Percentiles rank a stretch among this genome's conserved stretches.
Evolutionary conservation across 1,139 yeast genomes (phyloP).

Genomic region (Geotrichum reessii): DNA sequence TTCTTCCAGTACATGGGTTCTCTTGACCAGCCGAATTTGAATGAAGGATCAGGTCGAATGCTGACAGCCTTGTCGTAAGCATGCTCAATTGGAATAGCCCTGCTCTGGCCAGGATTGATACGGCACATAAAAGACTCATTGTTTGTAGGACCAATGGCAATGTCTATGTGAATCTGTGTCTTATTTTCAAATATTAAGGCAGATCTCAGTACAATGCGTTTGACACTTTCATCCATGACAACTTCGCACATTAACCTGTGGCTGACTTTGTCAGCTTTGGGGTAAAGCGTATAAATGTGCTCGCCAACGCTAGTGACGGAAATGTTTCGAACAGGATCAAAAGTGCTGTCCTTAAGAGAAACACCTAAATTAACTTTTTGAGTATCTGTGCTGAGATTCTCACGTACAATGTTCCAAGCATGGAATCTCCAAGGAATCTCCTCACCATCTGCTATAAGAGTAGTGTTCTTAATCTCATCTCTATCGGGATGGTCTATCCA

Average conservation of each 20-base stretch:
- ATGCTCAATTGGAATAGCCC: slow-evolving; percentile 66
- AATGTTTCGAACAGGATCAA: slow-evolving; percentile 49
- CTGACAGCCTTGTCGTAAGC: slow-evolving; percentile 56
- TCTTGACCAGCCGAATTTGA: slow-evolving; percentile 62
- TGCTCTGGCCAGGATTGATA: slow-evolving; percentile 50
- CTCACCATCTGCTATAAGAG: slow-evolving; percentile 46
- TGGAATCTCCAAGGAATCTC: slow-evolving; percentile 84
- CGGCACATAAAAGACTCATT: slow-evolving; percentile 20
- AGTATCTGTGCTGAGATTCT: slow-evolving; percentile 63
- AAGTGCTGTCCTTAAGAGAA: slow-evolving; percentile 50
- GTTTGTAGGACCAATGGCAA: slow-evolving; percentile 31
- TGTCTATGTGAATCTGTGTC: slow-evolving; percentile 55
- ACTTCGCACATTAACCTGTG: slow-evolving; percentile 72
- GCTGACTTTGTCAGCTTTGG: slow-evolving; percentile 59
- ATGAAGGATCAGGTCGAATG: slow-evolving; percentile 56
- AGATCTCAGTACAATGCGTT: slow-evolving; percentile 68
- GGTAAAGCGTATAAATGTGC: slow-evolving; percentile 60
- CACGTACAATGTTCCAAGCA: slow-evolving; percentile 86
- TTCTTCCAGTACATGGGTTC: slow-evolving; percentile 61
- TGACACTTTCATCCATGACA: slow-evolving; percentile 65
- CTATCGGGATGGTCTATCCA: slow-evolving; percentile 55
- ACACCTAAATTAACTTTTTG: slow-evolving; percentile 58
- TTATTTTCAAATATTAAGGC: slow-evolving; percentile 66
- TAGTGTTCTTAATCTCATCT: slow-evolving; percentile 17
- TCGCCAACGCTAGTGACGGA: slow-evolving; percentile 84